A percentile compares a stretch with the other conserved stretches of the same genome.
These are phyloP conservation scores for Suillus lakei DNA, from an alignment of 768 basidiomycete genomes.

Conservation along the genomic window DNA sequence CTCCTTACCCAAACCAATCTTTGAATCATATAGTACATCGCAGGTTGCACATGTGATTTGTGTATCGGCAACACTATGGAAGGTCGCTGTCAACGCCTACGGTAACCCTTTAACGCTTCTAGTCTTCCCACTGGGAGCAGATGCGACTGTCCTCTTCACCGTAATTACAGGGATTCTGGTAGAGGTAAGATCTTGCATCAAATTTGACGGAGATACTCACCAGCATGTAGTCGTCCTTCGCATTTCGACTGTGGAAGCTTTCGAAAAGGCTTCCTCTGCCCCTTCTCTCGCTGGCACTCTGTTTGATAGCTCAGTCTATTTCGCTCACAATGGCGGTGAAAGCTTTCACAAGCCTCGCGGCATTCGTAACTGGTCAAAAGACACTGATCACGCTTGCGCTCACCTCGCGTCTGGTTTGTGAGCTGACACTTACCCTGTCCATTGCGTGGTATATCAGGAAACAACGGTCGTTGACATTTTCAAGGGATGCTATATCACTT, in stretches of 20 bases:
- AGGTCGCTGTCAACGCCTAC: neutral
- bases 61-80: slow-evolving; percentile 4
- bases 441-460: slow-evolving; percentile 5
- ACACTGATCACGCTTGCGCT: neutral
- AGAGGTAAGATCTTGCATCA: neutral
- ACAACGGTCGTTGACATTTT: neutral
- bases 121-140: neutral
- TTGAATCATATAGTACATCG: neutral
- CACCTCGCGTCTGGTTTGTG: slow-evolving; percentile 1
- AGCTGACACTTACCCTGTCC: slow-evolving; percentile 1
- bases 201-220: neutral
- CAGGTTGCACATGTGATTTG: neutral
- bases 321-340: neutral
- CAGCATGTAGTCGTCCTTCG: neutral
- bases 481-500: neutral
- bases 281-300: slow-evolving; percentile 5
- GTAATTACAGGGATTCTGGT: neutral
- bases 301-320: neutral
- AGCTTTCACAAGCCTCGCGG: neutral
- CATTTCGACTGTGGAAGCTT: slow-evolving; percentile 6
- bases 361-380: neutral
- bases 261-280: slow-evolving; percentile 1
- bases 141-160: neutral
- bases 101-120: neutral
- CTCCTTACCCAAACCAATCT: neutral